Base-by-base conservation (phyloP, 192 early-diverging fungal species). In the Pilaira anomala region DNA sequence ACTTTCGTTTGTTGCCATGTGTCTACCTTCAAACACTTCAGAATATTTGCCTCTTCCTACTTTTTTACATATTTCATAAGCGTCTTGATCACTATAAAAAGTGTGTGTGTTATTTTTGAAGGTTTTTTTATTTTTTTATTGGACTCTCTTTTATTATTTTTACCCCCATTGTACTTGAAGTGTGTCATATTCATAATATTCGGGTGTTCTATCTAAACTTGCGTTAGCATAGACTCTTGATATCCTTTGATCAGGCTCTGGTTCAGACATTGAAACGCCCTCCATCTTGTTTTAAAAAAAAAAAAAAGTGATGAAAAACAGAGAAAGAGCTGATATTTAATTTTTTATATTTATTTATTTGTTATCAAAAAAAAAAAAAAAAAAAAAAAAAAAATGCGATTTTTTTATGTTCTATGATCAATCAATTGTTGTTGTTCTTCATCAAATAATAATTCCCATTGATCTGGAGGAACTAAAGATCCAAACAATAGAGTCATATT, bases 41-140 rank as follows among this genome's bases (percentile, higher is more conserved):
- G 93, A 95, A 83, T 99, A 99, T 79, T 99, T 99, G 56, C 97
- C 97, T 54, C 97, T 92, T 29, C 97, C 97, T 52, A 99, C 87
- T 77, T 97, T 99, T 46, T 92, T 85, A 46, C 96, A 84, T 51
- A 99, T 95, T 82, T 99, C 97, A 75, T 99, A 99, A 77, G 94
- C 94, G 62, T 97, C 95, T 75, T 95, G 95, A 45, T 80, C 83
- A 57, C 89, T 91, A 68, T 16, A 18, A 12, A 1, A 0, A 19
- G 2, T 14, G 5, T 58, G 16, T 25, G 3, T 8, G 7, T 14
- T 19, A 36, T 3, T 18, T 8, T 14, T 19, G n/a, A n/a, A n/a
- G n/a, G n/a, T 19, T 8, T 9, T 30, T n/a, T 18, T 8, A 36
- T 26, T 16, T 18, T 46, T 26, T 26, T 50, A 53, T 29, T 54